These are phyloP conservation scores for Hypoxylon sp. DNA, from an alignment of 2,329 filamentous ascomycete species.

Conservation along the genomic window DNA sequence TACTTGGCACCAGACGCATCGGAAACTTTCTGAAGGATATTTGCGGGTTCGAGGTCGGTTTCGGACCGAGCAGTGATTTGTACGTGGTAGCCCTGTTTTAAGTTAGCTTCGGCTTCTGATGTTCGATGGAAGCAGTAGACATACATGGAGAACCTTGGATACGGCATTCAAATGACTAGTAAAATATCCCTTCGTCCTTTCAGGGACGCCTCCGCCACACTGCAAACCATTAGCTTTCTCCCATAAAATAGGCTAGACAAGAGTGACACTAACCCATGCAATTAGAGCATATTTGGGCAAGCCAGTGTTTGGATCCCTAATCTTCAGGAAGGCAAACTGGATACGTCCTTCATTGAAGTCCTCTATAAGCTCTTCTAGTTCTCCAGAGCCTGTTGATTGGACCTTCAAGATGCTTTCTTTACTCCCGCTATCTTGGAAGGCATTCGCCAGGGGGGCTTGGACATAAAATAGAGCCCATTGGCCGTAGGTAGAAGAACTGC, in stretches of 20 bases:
- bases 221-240: conserved; percentile 34
- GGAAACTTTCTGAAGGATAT: conserved; percentile 91
- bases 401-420: conserved; percentile 98
- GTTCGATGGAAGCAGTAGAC: conserved; percentile 22
- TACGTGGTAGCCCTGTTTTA: conserved; percentile 85
- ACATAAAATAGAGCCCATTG: conserved; percentile 97
- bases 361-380: conserved; percentile 89
- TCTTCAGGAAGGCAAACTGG: conserved; percentile 96
- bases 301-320: conserved; percentile 92
- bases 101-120: conserved; percentile 33
- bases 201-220: conserved; percentile 98
- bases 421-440: conserved; percentile 86
- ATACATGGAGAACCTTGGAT: conserved; percentile 84
- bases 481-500: conserved; percentile 82
- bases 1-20: conserved; percentile 97
- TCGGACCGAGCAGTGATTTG: conserved; percentile 97
- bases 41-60: conserved; percentile 86
- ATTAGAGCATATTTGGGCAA: conserved; percentile 95
- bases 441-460: conserved; percentile 90
- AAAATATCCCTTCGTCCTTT: conserved; percentile 98
- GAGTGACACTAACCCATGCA: conserved; percentile 75
- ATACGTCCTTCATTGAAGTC: conserved; percentile 97
- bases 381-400: conserved; percentile 92
- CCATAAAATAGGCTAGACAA: neutral
- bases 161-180: conserved; percentile 93